Conservation (phyloP, 2,329 filamentous ascomycete species). For the Coniochaeta sp. region DNA sequence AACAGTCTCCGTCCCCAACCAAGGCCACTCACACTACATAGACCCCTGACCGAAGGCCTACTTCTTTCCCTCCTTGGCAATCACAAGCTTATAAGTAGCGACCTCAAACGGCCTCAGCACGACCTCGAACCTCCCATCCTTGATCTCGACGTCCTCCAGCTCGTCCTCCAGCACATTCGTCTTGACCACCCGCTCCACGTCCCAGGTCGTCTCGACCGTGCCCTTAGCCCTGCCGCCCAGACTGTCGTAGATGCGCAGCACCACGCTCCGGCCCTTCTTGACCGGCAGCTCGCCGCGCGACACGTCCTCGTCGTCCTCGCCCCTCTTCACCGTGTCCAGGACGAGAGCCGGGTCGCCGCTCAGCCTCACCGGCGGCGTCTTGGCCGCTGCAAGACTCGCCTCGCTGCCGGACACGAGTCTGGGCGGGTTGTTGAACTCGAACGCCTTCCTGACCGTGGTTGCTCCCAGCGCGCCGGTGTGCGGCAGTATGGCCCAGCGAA, state of each 20-base stretch:
- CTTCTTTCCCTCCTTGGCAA: neutral
- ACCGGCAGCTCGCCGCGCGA: conserved; percentile 51
- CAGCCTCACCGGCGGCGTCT: conserved; percentile 53
- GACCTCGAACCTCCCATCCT: conserved; percentile 48
- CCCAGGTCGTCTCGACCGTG: conserved; percentile 58
- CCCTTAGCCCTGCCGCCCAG: conserved; percentile 75
- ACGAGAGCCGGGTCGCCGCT: conserved; percentile 61
- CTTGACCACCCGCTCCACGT: conserved; percentile 72
- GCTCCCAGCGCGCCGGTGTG: conserved; percentile 67
- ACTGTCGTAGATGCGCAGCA: conserved; percentile 81
- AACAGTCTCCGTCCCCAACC: neutral
- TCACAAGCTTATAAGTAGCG: conserved; percentile 51
- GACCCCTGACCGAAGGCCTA: neutral
- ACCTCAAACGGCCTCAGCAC: conserved; percentile 77
- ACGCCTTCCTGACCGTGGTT: conserved; percentile 72
- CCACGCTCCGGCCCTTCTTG: conserved; percentile 66
- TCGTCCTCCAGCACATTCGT: conserved; percentile 88
- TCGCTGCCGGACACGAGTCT: conserved; percentile 37
- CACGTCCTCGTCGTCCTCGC: conserved; percentile 78
- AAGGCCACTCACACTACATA: neutral
- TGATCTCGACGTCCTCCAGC: conserved; percentile 53
- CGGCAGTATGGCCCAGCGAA: conserved; percentile 86
- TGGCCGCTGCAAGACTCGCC: conserved; percentile 9
- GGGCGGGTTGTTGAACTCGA: conserved; percentile 84
- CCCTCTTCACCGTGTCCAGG: conserved; percentile 86